Conservation (phyloP, 495 filamentous ascomycete species). For the Hypomontagnella submonticulosa region DNA sequence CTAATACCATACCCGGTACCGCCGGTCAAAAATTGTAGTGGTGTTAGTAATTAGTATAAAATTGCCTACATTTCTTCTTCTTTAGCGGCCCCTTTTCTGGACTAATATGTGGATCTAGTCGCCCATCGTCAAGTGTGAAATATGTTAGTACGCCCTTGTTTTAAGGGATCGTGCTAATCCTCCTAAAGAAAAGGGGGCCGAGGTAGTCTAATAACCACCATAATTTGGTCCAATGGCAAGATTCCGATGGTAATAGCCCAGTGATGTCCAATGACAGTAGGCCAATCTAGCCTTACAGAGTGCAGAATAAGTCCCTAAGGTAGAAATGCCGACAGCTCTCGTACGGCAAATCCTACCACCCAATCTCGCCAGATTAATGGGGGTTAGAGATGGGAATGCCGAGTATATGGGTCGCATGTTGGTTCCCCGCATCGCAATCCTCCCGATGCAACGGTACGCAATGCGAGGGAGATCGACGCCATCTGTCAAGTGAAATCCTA, state of each 20-base stretch:
- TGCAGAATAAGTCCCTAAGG: not conserved
- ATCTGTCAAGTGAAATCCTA: slow-evolving; percentile 1
- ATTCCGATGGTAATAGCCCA: not conserved
- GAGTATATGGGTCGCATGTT: slow-evolving; percentile 22
- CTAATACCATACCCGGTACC: slow-evolving; percentile 57
- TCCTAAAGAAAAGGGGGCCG: not conserved
- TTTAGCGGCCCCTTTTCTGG: not conserved
- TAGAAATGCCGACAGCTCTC: slow-evolving; percentile 27
- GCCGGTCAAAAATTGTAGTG: slow-evolving; percentile 60
- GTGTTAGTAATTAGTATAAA: not conserved
- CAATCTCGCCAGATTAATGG: slow-evolving; percentile 32
- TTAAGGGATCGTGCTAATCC: too few species aligned
- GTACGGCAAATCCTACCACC: not conserved
- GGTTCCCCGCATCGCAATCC: slow-evolving; percentile 32
- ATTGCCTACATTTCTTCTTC: too few species aligned
- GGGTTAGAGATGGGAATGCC: slow-evolving; percentile 1
- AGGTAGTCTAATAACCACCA: not conserved
- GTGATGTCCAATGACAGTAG: slow-evolving; percentile 1
- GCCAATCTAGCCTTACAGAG: not conserved
- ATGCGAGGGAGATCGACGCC: not conserved
- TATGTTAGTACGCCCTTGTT: not conserved
- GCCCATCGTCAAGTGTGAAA: not conserved
- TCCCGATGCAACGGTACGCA: slow-evolving; percentile 10
- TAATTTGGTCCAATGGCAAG: not conserved
- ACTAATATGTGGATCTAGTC: slow-evolving; percentile 4